phyloP scores from a whole-genome alignment of 768 basidiomycete species.

The Podaxis sp. region DNA sequence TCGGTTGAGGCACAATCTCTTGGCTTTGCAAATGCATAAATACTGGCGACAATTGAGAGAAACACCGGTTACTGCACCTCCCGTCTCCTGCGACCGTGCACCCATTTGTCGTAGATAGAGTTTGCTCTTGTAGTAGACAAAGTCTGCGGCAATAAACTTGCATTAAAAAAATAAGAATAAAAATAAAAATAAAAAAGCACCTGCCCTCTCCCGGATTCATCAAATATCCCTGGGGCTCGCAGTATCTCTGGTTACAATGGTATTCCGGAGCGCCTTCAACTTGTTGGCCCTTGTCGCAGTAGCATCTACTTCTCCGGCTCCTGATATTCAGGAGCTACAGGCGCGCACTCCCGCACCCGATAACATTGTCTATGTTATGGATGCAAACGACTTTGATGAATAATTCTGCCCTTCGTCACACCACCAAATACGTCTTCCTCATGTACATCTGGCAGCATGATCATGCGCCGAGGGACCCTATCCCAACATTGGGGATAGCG shows the following conservation, averaged over 20 bases:
- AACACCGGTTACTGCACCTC: background rate
- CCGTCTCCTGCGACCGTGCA: background rate
- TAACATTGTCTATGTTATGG: constrained; percentile 50
- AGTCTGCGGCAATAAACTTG: too few species aligned
- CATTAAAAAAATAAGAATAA: too few species aligned
- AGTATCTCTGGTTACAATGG: background rate
- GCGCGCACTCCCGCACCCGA: constrained; percentile 24
- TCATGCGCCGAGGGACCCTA: constrained; percentile 27
- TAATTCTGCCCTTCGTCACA: background rate
- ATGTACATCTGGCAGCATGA: background rate
- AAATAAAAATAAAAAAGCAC: too few species aligned
- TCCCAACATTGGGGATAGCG: constrained; percentile 53
- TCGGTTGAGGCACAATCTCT: too few species aligned
- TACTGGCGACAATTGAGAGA: background rate
- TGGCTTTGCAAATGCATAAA: background rate
- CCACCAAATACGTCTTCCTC: background rate
- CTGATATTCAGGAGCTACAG: background rate
- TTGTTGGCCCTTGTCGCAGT: background rate
- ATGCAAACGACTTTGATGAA: constrained; percentile 42
- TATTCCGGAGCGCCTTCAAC: background rate
- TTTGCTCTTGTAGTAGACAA: too few species aligned
- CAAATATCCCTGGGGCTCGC: too few species aligned
- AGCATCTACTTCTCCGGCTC: background rate
- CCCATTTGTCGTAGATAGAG: too few species aligned
- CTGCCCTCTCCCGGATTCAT: background rate